These are phyloP conservation scores for Triticum monococcum DNA, from an alignment of 176 grass and related monocot species.

Conservation along the genomic window DNA sequence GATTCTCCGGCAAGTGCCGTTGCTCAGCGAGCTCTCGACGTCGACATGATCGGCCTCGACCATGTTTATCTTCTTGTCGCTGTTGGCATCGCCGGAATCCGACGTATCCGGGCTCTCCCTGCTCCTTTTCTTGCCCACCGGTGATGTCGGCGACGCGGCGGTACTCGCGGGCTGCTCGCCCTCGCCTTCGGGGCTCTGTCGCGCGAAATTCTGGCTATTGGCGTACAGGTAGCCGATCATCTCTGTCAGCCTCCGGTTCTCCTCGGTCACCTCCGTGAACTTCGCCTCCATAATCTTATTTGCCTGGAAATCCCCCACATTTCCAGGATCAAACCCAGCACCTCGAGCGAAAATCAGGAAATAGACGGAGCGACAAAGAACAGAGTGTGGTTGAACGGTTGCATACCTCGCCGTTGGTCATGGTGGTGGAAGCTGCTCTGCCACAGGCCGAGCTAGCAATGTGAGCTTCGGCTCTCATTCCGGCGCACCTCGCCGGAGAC, in stretches of 20 bases:
- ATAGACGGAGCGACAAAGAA: no score
- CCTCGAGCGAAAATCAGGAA: not conserved
- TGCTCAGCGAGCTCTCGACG: slow-evolving; percentile 24
- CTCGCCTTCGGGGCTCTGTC: not conserved
- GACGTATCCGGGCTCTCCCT: slow-evolving; percentile 32
- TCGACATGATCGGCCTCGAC: slow-evolving; percentile 15
- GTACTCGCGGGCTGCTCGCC: not conserved
- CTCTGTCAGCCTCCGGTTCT: slow-evolving; percentile 64
- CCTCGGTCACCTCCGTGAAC: slow-evolving; percentile 58
- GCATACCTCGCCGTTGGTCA: slow-evolving; percentile 35
- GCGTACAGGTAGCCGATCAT: slow-evolving; percentile 34
- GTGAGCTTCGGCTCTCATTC: not conserved
- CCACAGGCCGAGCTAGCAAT: not conserved
- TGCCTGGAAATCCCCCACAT: slow-evolving; percentile 14
- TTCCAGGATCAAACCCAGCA: not conserved
- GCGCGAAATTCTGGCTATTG: slow-evolving; percentile 11
- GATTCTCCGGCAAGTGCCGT: slow-evolving; percentile 44
- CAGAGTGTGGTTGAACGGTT: not conserved
- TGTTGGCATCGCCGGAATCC: not conserved
- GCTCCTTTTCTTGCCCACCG: slow-evolving; percentile 44
- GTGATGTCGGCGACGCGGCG: not conserved
- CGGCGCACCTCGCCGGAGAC: not conserved
- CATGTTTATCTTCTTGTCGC: not conserved
- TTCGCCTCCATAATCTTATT: slow-evolving; percentile 42
- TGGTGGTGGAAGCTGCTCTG: not conserved